A percentile compares a stretch with the other conserved stretches of the same genome.
phyloP scores from a whole-genome alignment of 2,329 filamentous ascomycete genomes.

The Aspergillus ochraceoroseus region DNA sequence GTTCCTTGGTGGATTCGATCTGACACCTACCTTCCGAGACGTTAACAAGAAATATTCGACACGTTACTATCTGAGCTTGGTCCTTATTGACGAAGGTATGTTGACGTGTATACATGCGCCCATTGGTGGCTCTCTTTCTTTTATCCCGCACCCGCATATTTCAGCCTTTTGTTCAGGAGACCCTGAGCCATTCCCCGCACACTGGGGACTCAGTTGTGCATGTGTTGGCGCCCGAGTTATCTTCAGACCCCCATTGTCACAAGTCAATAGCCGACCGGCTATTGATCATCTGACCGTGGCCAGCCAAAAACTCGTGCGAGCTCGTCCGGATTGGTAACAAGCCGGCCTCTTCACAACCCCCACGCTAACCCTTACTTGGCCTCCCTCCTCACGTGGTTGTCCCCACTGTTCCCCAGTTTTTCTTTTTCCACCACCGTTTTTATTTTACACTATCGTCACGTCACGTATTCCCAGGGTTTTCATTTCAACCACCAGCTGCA shows the following conservation, averaged over 20 bases:
- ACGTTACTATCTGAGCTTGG: conserved; percentile 91
- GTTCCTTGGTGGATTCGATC: conserved; percentile 94
- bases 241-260: conserved; percentile 8
- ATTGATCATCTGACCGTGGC: conserved; percentile 31
- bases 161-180: conserved; percentile 10
- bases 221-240: conserved; percentile 8
- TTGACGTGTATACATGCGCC: conserved; percentile 14
- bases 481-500: background rate
- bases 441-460: conserved; percentile 6
- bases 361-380: conserved; percentile 29
- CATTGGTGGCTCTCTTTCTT: conserved; percentile 4
- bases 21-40: conserved; percentile 96
- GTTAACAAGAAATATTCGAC: conserved; percentile 99
- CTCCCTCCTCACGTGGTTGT: conserved; percentile 20
- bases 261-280: conserved; percentile 36
- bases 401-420: conserved; percentile 24
- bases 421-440: conserved; percentile 9
- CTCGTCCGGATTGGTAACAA: conserved; percentile 21
- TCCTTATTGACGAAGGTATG: conserved; percentile 88
- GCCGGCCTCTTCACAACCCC: conserved; percentile 25
- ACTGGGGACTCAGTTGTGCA: background rate
- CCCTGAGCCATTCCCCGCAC: background rate
- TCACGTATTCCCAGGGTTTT: background rate
- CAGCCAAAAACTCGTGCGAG: conserved; percentile 15
- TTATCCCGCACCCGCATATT: background rate